phyloP scores from a whole-genome alignment of 2,329 filamentous ascomycete genomes.

The Neonectria sp. region DNA sequence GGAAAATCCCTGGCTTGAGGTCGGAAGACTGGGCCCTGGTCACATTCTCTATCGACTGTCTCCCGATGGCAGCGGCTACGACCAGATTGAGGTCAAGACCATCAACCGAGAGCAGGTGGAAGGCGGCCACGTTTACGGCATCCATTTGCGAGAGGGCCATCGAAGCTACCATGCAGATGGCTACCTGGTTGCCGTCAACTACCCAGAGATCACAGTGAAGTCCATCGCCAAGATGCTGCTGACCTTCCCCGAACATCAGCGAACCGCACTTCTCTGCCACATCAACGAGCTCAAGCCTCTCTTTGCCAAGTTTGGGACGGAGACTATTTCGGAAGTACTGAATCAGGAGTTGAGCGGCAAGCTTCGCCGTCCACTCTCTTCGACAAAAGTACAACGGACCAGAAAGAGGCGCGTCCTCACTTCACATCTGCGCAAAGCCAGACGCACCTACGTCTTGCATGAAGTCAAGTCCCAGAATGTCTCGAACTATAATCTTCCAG shows the following conservation, averaged over 20 bases:
- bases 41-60: conserved; percentile 5
- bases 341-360: background rate
- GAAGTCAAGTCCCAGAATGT: background rate
- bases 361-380: background rate
- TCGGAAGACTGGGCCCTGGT: background rate
- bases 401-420: background rate
- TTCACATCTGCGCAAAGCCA: background rate
- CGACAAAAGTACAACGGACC: background rate
- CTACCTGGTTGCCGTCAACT: conserved; percentile 25
- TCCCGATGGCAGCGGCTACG: background rate
- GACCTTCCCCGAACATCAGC: background rate
- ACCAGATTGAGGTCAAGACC: background rate
- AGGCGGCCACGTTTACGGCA: conserved; percentile 2
- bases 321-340: background rate
- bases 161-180: conserved; percentile 28
- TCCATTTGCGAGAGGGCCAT: conserved; percentile 20
- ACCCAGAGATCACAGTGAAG: conserved; percentile 22
- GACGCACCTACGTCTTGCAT: conserved; percentile 1
- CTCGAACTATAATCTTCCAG: background rate
- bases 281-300: background rate
- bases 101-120: background rate
- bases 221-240: background rate
- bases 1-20: conserved; percentile 22
- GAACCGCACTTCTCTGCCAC: background rate
- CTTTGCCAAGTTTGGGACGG: background rate